Conservation (phyloP, 768 basidiomycete species). For the Panellus pusillus region DNA sequence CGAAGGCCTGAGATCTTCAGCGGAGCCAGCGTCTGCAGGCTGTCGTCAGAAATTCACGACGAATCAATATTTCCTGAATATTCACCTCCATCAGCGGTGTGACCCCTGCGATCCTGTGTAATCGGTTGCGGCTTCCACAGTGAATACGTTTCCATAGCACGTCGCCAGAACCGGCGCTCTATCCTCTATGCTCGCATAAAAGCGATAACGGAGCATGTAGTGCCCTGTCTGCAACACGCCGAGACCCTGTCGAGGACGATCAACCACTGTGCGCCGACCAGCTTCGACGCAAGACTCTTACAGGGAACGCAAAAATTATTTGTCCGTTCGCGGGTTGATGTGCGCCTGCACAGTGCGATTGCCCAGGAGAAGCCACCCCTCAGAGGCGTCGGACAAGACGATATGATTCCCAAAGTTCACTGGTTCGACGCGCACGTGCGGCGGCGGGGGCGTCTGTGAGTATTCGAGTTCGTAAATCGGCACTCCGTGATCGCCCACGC, state of each 20-base stretch:
- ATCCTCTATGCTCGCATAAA: background rate
- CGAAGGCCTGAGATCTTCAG: background rate
- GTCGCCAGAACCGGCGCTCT: background rate
- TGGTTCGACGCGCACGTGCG: background rate
- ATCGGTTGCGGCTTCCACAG: background rate
- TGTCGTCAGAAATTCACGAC: background rate
- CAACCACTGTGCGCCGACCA: background rate
- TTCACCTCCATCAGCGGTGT: constrained; percentile 4
- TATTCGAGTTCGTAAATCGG: background rate
- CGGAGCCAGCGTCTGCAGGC: background rate
- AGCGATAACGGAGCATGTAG: constrained; percentile 4
- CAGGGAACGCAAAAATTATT: constrained; percentile 5
- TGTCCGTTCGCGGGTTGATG: background rate
- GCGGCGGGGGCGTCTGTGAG: background rate
- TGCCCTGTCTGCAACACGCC: constrained; percentile 9
- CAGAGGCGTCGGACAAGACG: background rate
- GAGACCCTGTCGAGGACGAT: background rate
- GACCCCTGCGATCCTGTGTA: background rate
- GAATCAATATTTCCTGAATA: background rate
- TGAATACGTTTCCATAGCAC: constrained; percentile 1
- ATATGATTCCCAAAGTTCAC: constrained; percentile 9
- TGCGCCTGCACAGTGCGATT: background rate
- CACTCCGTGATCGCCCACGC: background rate
- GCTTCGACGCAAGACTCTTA: background rate
- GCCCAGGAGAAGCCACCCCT: constrained; percentile 8